Conservation (phyloP, 2,329 filamentous ascomycete genomes). For the Colletotrichum truncatum region DNA sequence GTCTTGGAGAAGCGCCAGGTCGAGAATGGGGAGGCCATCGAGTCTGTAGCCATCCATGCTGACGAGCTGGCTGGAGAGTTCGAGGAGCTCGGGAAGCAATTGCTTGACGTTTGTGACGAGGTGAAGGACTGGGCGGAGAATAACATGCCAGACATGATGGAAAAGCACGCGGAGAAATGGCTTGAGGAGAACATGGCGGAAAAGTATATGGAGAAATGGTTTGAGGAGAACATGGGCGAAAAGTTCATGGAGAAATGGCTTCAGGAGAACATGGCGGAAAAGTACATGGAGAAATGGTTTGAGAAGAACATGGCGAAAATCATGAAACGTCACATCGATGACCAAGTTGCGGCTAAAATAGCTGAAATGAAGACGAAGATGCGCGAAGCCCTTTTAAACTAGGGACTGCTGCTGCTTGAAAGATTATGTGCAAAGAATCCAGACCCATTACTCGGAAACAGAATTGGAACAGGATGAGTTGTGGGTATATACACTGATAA, state of each 20-base stretch:
- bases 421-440: no score
- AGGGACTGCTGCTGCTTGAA: background rate
- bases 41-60: background rate
- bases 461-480: no score
- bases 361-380: conserved; percentile 1
- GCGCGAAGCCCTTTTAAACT: background rate
- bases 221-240: conserved; percentile 13
- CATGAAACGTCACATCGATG: background rate
- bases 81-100: conserved; percentile 13
- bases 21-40: background rate
- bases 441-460: no score
- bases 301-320: conserved; percentile 11
- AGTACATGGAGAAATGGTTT: background rate
- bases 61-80: conserved; percentile 10
- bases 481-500: no score
- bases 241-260: no score
- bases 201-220: background rate
- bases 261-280: no score
- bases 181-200: no score
- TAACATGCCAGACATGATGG: background rate
- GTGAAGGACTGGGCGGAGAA: background rate
- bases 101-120: conserved; percentile 7
- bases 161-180: no score
- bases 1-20: background rate
- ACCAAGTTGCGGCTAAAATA: background rate